phyloP scores from a whole-genome alignment of 1,139 yeast genomes.

The Suhomyces wounanorum region DNA sequence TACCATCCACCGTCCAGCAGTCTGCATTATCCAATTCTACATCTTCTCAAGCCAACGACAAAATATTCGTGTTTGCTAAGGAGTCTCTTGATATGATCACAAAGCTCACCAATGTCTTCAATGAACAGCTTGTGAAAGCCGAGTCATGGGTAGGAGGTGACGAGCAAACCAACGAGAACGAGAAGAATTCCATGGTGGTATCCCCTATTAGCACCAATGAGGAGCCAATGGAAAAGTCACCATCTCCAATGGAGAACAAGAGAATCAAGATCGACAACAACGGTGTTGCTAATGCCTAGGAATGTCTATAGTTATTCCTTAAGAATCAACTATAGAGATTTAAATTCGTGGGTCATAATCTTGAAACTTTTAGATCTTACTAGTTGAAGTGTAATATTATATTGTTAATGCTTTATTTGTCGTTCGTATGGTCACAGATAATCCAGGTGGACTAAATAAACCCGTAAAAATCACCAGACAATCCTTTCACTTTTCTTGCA shows the following conservation, averaged over 20 bases:
- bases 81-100: conserved; percentile 89
- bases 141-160: conserved; percentile 75
- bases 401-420: neutral
- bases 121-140: conserved; percentile 79
- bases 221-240: conserved; percentile 4
- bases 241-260: conserved; percentile 14
- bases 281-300: neutral
- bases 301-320: neutral
- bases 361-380: neutral
- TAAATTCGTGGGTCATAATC: neutral
- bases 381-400: neutral
- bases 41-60: conserved; percentile 52
- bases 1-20: conserved; percentile 56
- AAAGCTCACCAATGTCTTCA: conserved; percentile 79
- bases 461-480: neutral
- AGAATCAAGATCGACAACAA: conserved; percentile 13
- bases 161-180: conserved; percentile 20
- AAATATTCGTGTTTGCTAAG: conserved; percentile 77
- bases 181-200: neutral
- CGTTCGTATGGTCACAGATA: neutral
- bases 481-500: neutral
- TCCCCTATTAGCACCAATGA: conserved; percentile 1
- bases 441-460: neutral
- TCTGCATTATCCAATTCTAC: conserved; percentile 22
- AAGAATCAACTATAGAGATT: neutral